phyloP scores from a whole-genome alignment of 2,329 filamentous ascomycete species.

The Neonectria neomacrospora region DNA sequence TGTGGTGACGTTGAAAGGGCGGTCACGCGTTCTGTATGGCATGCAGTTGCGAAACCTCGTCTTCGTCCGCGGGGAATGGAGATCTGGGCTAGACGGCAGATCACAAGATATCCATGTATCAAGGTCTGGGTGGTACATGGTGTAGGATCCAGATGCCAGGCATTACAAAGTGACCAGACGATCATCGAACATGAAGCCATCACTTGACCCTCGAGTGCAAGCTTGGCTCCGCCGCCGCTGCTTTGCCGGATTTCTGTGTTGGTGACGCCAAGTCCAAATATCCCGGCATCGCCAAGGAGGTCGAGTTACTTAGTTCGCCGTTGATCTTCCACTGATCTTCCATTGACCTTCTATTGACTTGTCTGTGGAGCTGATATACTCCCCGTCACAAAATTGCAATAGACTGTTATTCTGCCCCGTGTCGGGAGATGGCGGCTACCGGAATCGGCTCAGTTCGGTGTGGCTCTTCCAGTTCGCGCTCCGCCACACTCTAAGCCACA shows the following conservation, averaged over 20 bases:
- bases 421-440: background rate
- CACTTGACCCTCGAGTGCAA: background rate
- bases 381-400: background rate
- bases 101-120: background rate
- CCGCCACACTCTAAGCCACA: background rate
- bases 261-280: background rate
- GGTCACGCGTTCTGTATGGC: background rate
- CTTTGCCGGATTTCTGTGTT: too few relatives aligned
- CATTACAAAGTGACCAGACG: background rate
- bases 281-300: background rate
- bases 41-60: background rate
- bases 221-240: background rate
- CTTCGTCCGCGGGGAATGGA: background rate
- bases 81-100: background rate
- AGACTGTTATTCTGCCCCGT: too few relatives aligned
- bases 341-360: background rate
- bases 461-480: background rate
- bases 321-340: background rate
- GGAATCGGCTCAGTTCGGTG: too few relatives aligned
- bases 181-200: background rate
- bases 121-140: background rate
- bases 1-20: conserved; percentile 4
- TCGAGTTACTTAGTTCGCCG: background rate
- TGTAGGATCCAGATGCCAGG: background rate
- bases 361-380: too few relatives aligned